A percentile compares a stretch with the other conserved stretches of the same genome.
Conservation (phyloP, 1,284 basidiomycete species). For the Ceratobasidium sp. region DNA sequence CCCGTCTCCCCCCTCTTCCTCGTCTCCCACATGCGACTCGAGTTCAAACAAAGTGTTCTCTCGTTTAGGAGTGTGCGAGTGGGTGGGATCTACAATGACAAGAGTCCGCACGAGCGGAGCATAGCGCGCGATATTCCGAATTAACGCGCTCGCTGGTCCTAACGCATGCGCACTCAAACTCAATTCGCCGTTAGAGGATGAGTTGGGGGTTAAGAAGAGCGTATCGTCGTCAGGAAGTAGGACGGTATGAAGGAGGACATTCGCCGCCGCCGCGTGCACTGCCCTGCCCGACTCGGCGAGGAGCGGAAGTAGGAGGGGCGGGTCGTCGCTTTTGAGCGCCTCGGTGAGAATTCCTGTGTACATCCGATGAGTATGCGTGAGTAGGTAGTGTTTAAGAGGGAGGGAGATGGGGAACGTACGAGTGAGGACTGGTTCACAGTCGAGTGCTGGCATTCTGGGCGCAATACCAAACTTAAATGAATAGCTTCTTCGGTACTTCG, state of each 20-base stretch:
- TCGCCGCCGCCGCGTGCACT: conserved; percentile 52
- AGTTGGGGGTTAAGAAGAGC: background rate
- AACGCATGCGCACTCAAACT: background rate
- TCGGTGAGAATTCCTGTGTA: conserved; percentile 17
- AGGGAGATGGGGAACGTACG: background rate
- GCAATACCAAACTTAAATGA: too few species aligned
- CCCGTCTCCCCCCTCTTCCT: conserved; percentile 2
- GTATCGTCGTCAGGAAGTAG: conserved; percentile 17
- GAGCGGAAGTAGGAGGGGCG: conserved; percentile 14
- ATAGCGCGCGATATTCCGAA: conserved; percentile 16
- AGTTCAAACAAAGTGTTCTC: conserved; percentile 26
- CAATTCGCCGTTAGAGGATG: background rate
- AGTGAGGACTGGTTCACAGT: conserved; percentile 16
- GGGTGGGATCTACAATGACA: background rate
- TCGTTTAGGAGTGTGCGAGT: background rate
- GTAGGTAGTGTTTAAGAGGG: background rate
- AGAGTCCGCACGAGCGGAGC: background rate
- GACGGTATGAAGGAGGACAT: conserved; percentile 49
- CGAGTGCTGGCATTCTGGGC: background rate
- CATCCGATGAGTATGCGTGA: background rate
- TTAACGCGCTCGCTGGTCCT: background rate
- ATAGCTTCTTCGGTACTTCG: background rate
- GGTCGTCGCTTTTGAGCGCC: background rate
- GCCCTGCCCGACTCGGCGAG: conserved; percentile 49
- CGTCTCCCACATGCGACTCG: background rate